Base-by-base conservation (phyloP, 768 basidiomycete species). In the Rhodotorula graminis region DNA sequence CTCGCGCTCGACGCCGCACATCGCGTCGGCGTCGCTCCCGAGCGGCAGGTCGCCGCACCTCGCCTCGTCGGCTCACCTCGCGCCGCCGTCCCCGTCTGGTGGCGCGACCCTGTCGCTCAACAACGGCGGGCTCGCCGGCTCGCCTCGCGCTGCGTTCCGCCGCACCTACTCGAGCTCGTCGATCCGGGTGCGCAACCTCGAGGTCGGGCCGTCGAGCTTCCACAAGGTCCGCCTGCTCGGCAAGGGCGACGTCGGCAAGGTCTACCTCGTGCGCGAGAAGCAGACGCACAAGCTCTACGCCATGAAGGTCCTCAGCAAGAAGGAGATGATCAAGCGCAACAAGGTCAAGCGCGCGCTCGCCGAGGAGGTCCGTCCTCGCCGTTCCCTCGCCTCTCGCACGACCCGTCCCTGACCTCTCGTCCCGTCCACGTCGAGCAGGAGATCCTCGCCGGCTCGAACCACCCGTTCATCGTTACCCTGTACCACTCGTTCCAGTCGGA, bases 401-500 rank as follows among this genome's bases (percentile, higher is more conserved):
- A 23, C 25, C 37, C 11, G 44, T 14, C 44, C 7, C 44, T 46
- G 44, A 46, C 18, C 8, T 3, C 44, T 14, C 11, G 6, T 11
- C 16, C 9, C 37, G 37, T 37, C 44, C 25, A 3, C 29, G 18
- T 8, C 23, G 31, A n/a, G 40, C 74, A 81, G 78, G 96, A 98
- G 82, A 99, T 99, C 77, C 86, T 99, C 56, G 95, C 95, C 16
- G 95, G 94, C 33, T 92, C 96, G 46, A 99, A 99, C 80, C 96
- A 98, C 80, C 96, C 96, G 2, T 99, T 99, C 85, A 99, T 99
- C 82, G 95, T 99, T 78, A 98, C 96, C 37, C 87, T 99, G 50
- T 91, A 97, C 82, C 96, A 99, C 82, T 97, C 95, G 8, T 99
- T 99, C 84, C 96, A 99, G 83, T 97, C 93, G 23, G 92, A 94